Evolutionary conservation across 1,284 basidiomycete genomes (phyloP), one percentile per base, ranked within the genome.

Genomic region (Golubevia sp.): DNA sequence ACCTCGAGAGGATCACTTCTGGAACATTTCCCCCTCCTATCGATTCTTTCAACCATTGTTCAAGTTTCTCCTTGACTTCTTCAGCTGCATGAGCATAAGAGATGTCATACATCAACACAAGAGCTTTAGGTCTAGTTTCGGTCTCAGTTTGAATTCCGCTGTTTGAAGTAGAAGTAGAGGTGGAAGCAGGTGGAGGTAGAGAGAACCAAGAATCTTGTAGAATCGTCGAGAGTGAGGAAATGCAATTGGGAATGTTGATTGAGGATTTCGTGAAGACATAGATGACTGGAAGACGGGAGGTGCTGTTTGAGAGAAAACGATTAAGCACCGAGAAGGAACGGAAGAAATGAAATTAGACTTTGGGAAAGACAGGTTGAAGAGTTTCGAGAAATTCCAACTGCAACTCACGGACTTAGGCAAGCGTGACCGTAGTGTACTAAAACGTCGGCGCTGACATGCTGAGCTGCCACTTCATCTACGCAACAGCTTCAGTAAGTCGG

Each of bases 371-470:
- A 49, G 58, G 21, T 51, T 3, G 15, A 13, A 38, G 30, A 50
- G 30, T 5, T 34, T 34, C 30, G 48, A 49, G 20, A 18, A 49
- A 23, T 18, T 23, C 18, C 48, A n/a, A n/a, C n/a, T 18, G 21
- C 21, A 2, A 86, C 91, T 66, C 69, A 92, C 92, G 89, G 88
- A 82, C 91, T 94, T 86, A 99, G 88, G 84, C 97, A 99, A 0
- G 96, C 94, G 85, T 97, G 93, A 0, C 97, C 96, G 77, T 97
- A 98, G 82, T 99, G 96, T 3, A 99, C 90, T 65, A 98, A 87
- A 7, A 91, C 88, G 77, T 98, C 92, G 0, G 95, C 94, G 68
- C 95, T 90, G 50, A 96, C 90, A 82, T 99, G 97, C 69, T 94
- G 90, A 3, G 96, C 95, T 6, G 94, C 92, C 2, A 99, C 91